These are phyloP conservation scores for Coemansia sp. DNA, from an alignment of 192 early-diverging fungal species.

Conservation along the genomic window DNA sequence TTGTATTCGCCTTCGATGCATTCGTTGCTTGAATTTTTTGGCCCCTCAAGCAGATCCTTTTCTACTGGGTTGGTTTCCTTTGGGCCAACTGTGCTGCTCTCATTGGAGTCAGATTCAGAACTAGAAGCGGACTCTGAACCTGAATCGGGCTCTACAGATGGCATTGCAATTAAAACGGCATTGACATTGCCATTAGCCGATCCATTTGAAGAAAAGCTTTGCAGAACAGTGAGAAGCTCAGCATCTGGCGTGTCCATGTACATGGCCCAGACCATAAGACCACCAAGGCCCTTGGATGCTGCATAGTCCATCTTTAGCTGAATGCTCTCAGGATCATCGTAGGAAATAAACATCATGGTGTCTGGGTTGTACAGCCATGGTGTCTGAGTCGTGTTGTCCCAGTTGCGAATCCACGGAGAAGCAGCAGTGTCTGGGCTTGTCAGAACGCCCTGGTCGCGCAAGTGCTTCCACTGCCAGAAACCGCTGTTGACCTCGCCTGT, in stretches of 20 bases:
- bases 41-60: not conserved
- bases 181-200: not conserved
- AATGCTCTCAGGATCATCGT: conserved; percentile 63
- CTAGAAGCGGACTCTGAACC: not conserved
- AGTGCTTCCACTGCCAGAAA: conserved; percentile 61
- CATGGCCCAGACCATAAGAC: conserved; percentile 58
- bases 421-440: conserved; percentile 48
- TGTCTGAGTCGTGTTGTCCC: conserved; percentile 56
- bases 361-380: conserved; percentile 68
- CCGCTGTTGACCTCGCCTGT: conserved; percentile 14
- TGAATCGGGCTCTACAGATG: not conserved
- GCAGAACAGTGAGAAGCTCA: conserved; percentile 46
- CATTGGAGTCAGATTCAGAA: not conserved
- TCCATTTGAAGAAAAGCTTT: not conserved
- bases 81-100: not conserved
- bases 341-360: conserved; percentile 60
- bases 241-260: conserved; percentile 26
- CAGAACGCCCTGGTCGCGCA: conserved; percentile 56
- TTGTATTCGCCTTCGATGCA: conserved; percentile 21
- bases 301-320: conserved; percentile 57
- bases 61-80: not conserved
- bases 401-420: conserved; percentile 59
- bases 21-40: not conserved
- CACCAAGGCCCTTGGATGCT: conserved; percentile 53
- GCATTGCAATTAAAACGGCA: not conserved